Evolutionary conservation across 192 early-diverging fungal genomes (phyloP), one percentile per base, ranked within the genome.

Genomic region (Coemansia biformis): DNA sequence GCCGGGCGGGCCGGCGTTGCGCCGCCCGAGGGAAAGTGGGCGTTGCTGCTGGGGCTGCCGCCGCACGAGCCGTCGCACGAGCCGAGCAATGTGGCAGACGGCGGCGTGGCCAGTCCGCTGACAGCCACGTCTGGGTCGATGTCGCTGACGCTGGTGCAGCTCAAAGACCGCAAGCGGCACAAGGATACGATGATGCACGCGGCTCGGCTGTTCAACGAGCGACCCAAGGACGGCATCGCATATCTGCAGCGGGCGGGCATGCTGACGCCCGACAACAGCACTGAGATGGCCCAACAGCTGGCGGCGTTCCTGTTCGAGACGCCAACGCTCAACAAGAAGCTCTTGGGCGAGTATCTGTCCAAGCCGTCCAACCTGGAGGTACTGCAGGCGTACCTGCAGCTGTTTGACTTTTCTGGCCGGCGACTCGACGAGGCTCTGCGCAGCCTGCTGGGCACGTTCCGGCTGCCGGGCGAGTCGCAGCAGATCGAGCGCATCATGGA

Each of bases 391-490:
- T 97, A 90, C 59, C 83, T 96, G 42, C 61, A 61, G 55, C 76
- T 83, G 46, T 92, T 94, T 79, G 81, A 97, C 58, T 99, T 98
- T 65, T 58, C 78, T 16, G 89, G 86, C 14, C 80, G 85, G 74
- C 72, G 91, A 14, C 70, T 99, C 29, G 97, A 98, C 72, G 93
- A 96, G 61, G 92, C 93, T 0, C 57, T 99, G 43, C 81, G 97
- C n/a, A 77, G 79, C 21, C 75, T 98, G n/a, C 59, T 99, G 12
- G 93, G 91, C 48, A 81, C 86, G 28, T 99, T 99, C 77, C 81
- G 97, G 16, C 65, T 99, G 15, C 95, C 95, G 9, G 97, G 97
- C 31, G 97, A 99, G 77, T 84, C 95, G 22, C 95, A 98, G 66
- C 91, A 94, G 62, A 99, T 99, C 46, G 92, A 93, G 43, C 80